These are phyloP conservation scores for Lagenaria siceraria DNA, from an alignment of 306 rosid species.

Conservation along the genomic window DNA sequence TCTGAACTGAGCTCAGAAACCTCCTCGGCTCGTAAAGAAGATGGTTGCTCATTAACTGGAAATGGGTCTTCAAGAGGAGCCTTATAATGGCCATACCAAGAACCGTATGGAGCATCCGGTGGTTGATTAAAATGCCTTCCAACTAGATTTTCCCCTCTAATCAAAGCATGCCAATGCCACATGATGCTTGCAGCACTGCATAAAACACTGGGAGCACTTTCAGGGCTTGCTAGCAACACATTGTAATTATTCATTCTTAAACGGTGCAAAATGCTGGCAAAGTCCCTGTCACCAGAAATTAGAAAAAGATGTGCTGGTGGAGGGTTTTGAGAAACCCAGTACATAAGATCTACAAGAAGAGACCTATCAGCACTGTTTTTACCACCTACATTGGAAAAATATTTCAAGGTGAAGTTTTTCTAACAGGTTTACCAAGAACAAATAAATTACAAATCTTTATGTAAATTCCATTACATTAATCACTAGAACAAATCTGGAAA, in stretches of 20 bases:
- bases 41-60: conserved; percentile 17
- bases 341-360: conserved; percentile 69
- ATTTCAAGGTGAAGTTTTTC: not conserved
- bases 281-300: conserved; percentile 70
- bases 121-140: conserved; percentile 74
- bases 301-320: conserved; percentile 92
- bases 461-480: not conserved
- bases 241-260: conserved; percentile 88
- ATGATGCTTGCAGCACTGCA: conserved; percentile 81
- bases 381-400: conserved; percentile 48
- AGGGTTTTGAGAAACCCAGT: conserved; percentile 89
- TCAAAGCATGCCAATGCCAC: conserved; percentile 78
- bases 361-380: conserved; percentile 73
- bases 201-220: conserved; percentile 39
- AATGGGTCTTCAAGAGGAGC: conserved; percentile 50
- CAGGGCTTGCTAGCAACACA: conserved; percentile 57
- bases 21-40: conserved; percentile 20
- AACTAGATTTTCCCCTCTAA: conserved; percentile 46
- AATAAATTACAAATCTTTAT: not conserved
- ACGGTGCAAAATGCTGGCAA: conserved; percentile 54
- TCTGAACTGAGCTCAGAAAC: conserved; percentile 21
- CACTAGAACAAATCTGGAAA: not conserved
- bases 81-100: conserved; percentile 68
- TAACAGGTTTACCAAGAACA: not conserved
- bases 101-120: conserved; percentile 61